phyloP scores from a whole-genome alignment of 495 filamentous ascomycete genomes.

The Podospora sp. region DNA sequence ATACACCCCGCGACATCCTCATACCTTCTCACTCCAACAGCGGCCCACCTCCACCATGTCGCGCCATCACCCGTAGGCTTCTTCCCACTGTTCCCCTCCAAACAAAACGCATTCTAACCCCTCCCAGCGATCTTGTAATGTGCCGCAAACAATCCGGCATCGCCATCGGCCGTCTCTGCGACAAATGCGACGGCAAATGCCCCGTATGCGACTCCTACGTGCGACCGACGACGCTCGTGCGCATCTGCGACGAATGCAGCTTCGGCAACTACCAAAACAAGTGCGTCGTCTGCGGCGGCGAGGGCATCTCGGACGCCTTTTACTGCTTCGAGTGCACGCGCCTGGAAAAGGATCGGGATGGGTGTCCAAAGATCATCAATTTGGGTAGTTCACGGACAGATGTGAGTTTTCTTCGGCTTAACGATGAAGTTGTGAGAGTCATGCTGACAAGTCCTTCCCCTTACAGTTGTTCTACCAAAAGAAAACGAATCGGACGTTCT shows the following conservation, averaged over 20 bases:
- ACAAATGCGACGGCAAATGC: conserved; percentile 99
- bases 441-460: conserved; percentile 30
- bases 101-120: not conserved
- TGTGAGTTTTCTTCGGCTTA: conserved; percentile 54
- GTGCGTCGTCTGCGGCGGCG: conserved; percentile 96
- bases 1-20: not conserved
- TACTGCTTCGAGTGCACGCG: conserved; percentile 99
- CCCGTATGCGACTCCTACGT: conserved; percentile 99
- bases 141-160: conserved; percentile 99
- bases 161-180: conserved; percentile 97
- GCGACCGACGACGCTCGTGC: conserved; percentile 91
- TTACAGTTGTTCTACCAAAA: conserved; percentile 55
- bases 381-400: conserved; percentile 93
- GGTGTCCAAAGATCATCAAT: conserved; percentile 99
- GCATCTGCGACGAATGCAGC: conserved; percentile 98
- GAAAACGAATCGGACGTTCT: conserved; percentile 57
- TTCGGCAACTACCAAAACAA: conserved; percentile 99
- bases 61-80: conserved; percentile 42
- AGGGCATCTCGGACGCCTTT: conserved; percentile 99
- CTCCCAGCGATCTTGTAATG: conserved; percentile 90
- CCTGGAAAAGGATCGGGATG: conserved; percentile 95
- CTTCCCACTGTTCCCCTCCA: conserved; percentile 2
- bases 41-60: conserved; percentile 31
- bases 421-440: not conserved
- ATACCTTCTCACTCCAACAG: not conserved